These are phyloP conservation scores for Ascochyta viciae-villosae DNA, from an alignment of 2,329 filamentous ascomycete species.

Conservation along the genomic window DNA sequence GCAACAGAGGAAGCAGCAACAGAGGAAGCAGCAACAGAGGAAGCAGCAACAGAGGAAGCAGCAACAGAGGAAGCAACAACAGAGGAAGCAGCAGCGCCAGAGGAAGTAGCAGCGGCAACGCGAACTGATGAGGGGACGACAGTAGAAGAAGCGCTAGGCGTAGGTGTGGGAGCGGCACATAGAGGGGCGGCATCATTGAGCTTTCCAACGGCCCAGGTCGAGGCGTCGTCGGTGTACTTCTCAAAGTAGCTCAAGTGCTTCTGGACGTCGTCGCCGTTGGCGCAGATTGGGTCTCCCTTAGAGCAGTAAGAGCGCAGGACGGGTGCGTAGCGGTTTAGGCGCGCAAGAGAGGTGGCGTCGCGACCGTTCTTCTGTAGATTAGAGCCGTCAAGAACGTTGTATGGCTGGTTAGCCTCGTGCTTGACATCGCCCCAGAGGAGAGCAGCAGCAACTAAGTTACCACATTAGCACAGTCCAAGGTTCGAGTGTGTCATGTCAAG, in stretches of 20 bases:
- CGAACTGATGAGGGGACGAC: slow-evolving; percentile 24
- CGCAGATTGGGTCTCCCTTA: slow-evolving; percentile 67
- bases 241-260: slow-evolving; percentile 65
- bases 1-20: no score
- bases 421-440: slow-evolving; percentile 35
- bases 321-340: slow-evolving; percentile 42
- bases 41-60: background rate
- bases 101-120: slow-evolving; percentile 17
- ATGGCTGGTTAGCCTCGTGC: slow-evolving; percentile 31
- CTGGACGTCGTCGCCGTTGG: slow-evolving; percentile 64
- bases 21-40: slow-evolving; percentile 9
- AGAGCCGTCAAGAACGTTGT: slow-evolving; percentile 32
- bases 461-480: slow-evolving; percentile 25
- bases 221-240: slow-evolving; percentile 29
- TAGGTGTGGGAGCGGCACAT: slow-evolving; percentile 28
- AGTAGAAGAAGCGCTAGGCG: slow-evolving; percentile 28
- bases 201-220: slow-evolving; percentile 33
- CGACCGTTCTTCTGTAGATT: slow-evolving; percentile 24
- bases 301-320: slow-evolving; percentile 70
- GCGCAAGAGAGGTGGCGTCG: slow-evolving; percentile 21
- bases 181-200: slow-evolving; percentile 29
- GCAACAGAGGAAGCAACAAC: no score
- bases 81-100: background rate
- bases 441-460: slow-evolving; percentile 33
- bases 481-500: slow-evolving; percentile 23